A percentile compares a stretch with the other conserved stretches of the same genome.
Evolutionary conservation across 768 basidiomycete genomes (phyloP).

Genomic region (Trametes cinnabarina): DNA sequence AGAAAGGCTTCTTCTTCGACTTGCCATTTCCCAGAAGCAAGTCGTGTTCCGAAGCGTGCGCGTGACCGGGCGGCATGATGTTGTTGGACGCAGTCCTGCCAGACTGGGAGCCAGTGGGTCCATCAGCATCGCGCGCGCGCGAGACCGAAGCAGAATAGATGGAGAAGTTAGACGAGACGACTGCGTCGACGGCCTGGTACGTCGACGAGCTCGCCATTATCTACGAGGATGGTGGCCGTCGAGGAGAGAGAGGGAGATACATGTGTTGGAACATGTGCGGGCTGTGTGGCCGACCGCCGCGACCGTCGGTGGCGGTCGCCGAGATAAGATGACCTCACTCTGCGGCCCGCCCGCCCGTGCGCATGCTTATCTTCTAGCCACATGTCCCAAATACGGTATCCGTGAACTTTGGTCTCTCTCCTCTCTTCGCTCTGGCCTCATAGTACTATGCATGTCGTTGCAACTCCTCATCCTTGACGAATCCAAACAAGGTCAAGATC

Average conservation of each 20-base stretch:
- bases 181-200: conserved; percentile 26
- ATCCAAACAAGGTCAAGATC: no score
- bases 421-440: no score
- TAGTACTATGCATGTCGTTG: no score
- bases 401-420: no score
- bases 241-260: neutral
- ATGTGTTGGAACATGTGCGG: neutral
- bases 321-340: conserved; percentile 19
- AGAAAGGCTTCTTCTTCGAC: conserved; percentile 44
- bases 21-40: conserved; percentile 30
- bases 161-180: conserved; percentile 26
- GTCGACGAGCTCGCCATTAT: conserved; percentile 14
- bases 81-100: neutral
- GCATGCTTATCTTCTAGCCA: no score
- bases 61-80: neutral
- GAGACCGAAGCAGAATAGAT: conserved; percentile 25
- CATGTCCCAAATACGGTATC: no score
- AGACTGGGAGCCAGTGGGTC: neutral
- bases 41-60: conserved; percentile 30
- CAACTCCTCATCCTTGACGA: no score
- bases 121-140: conserved; percentile 5
- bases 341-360: conserved; percentile 1
- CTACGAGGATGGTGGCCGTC: conserved; percentile 11
- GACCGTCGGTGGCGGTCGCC: conserved; percentile 1
- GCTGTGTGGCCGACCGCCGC: neutral